Evolutionary conservation across 1,139 yeast species (phyloP), one percentile per base, ranked within the genome.

Genomic region (Magnusiomyces tetraspermus): DNA sequence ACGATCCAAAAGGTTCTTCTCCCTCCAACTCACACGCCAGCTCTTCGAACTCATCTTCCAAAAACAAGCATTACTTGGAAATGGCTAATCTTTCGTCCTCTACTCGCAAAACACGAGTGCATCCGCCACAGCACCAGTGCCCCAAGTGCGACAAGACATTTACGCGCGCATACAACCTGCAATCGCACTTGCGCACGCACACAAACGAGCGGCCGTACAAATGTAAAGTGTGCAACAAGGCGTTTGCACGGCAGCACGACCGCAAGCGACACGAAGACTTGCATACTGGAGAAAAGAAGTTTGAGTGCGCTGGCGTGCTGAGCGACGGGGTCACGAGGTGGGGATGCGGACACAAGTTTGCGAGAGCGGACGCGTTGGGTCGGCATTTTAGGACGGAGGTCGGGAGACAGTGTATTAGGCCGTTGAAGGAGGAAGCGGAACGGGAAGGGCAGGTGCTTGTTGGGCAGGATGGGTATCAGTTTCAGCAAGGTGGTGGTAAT

Each of bases 191-290:
- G 63, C 73, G 96, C 55, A 90, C 97, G 0, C 98, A 92, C 67
- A 90, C 97, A 0, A 90, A 89, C 65, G 97, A 92, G 65, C 74
- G 95, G 56, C 98, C 98, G 3, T 92, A 82, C 65, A 77, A 81
- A 26, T 92, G 98, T 70, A 76, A 79, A 17, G 79, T 84, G 5
- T 92, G 98, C 70, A 94, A 94, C 8, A 88, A 89, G 68, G 92
- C 96, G 2, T 92, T 92, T 76, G 97, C 97, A 0, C 73, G 98
- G 55, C 96, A 89, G 64, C 97, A 92, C 64, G 98, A 92, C 68
- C 73, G 95, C 44, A 89, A 88, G 65, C 76, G 98, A 45, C 98
- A 92, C 65, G 97, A 90, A 65, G 95, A 88, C 57, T 73, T 92
- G 55, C 98, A 92, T 66, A 76, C 89, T 6, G 97, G 97, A 2